These are phyloP conservation scores for Aspergillus thermomutatus DNA, from an alignment of 2,329 filamentous ascomycete genomes.

Conservation along the genomic window DNA sequence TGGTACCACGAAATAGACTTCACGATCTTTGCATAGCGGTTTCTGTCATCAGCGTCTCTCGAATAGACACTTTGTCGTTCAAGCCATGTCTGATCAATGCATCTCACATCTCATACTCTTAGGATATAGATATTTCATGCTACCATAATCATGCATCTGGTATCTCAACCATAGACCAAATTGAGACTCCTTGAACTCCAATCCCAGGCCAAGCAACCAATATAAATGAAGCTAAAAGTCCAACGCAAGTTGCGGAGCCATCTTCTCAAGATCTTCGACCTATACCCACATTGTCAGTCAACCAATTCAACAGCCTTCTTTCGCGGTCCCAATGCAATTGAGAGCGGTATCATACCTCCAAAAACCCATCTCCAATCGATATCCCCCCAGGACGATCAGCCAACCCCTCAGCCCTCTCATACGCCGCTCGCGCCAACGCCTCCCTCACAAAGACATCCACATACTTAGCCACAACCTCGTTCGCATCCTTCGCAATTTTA, in stretches of 20 bases:
- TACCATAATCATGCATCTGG: slow-evolving; percentile 9
- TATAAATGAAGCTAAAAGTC: slow-evolving; percentile 60
- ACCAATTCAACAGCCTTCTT: slow-evolving; percentile 2
- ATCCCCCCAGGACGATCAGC: slow-evolving; percentile 22
- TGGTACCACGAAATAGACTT: neutral
- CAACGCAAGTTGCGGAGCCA: slow-evolving; percentile 78
- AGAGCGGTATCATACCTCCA: slow-evolving; percentile 61
- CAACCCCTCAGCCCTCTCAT: slow-evolving; percentile 58
- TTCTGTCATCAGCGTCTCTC: neutral
- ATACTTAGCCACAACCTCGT: slow-evolving; percentile 74
- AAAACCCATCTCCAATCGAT: slow-evolving; percentile 55
- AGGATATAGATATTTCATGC: neutral
- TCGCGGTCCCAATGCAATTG: neutral
- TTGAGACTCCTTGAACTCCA: slow-evolving; percentile 2
- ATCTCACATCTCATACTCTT: neutral
- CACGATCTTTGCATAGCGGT: neutral
- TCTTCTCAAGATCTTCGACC: slow-evolving; percentile 86
- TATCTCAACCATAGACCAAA: slow-evolving; percentile 16
- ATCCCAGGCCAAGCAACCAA: slow-evolving; percentile 5
- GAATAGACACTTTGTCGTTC: neutral
- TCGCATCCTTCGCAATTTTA: slow-evolving; percentile 72
- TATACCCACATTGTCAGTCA: slow-evolving; percentile 34
- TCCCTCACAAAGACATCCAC: slow-evolving; percentile 89
- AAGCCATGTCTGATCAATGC: neutral
- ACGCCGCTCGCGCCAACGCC: slow-evolving; percentile 74